Conservation (phyloP, 2,329 filamentous ascomycete genomes). For the Chrysoporthe deuterocubensis region DNA sequence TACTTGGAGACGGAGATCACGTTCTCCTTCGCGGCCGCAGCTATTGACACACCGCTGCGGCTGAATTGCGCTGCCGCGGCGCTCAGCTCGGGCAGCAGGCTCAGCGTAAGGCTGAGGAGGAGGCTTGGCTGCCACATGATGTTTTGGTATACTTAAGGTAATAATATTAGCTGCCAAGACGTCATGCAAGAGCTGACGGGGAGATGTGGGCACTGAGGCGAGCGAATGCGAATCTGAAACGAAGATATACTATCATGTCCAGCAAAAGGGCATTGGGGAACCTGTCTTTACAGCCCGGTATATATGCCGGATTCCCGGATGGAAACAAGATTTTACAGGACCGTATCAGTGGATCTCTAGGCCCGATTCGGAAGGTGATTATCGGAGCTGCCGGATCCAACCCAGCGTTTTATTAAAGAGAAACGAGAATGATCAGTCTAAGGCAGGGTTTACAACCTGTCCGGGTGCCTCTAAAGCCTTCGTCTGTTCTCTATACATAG, state of each 20-base stretch:
- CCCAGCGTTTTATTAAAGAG: no score
- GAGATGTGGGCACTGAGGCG: neutral
- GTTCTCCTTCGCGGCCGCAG: slow-evolving; percentile 3
- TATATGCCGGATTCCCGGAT: neutral
- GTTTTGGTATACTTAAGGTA: neutral
- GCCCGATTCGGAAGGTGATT: slow-evolving; percentile 5
- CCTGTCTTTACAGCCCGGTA: slow-evolving; percentile 3
- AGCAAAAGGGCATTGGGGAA: neutral
- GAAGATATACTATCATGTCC: neutral
- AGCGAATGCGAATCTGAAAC: neutral
- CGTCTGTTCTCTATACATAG: no score
- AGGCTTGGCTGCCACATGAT: slow-evolving; percentile 1
- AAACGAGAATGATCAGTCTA: no score
- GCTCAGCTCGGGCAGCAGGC: neutral
- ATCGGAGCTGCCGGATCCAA: neutral
- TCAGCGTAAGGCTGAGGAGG: neutral
- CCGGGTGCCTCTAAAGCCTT: no score
- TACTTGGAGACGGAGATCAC: slow-evolving; percentile 1
- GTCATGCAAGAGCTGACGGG: neutral
- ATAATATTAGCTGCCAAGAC: neutral
- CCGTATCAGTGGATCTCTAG: neutral
- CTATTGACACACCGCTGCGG: slow-evolving; percentile 9
- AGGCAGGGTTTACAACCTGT: no score
- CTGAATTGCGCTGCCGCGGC: slow-evolving; percentile 4
- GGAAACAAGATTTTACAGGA: neutral